A percentile compares a stretch with the other conserved stretches of the same genome.
Conservation (phyloP, 345 rosid species). For the Linum lewisii region DNA sequence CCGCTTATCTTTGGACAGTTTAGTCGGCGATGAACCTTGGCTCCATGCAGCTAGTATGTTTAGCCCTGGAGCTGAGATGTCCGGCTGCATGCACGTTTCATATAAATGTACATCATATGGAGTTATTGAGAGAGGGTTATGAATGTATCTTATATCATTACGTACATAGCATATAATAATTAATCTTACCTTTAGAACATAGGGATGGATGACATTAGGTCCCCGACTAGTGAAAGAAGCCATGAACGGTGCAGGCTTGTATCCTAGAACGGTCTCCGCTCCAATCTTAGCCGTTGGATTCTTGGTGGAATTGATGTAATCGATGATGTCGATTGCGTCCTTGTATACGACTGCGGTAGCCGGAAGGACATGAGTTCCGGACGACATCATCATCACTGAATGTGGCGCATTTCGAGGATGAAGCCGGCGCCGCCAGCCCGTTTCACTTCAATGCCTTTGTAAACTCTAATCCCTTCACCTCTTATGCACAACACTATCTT, state of each 20-base stretch:
- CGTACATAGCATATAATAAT: neutral
- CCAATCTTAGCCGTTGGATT: conserved; percentile 40
- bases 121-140: no score
- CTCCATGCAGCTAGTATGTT: conserved; percentile 85
- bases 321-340: conserved; percentile 27
- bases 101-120: no score
- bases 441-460: conserved; percentile 62
- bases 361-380: conserved; percentile 49
- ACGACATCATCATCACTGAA: conserved; percentile 24
- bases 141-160: no score
- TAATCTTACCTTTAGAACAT: conserved; percentile 55
- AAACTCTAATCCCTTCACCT: conserved; percentile 48
- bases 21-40: conserved; percentile 37
- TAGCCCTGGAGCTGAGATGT: conserved; percentile 70
- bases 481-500: conserved; percentile 71
- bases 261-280: conserved; percentile 33
- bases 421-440: conserved; percentile 75
- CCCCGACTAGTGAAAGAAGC: conserved; percentile 67
- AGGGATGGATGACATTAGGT: conserved; percentile 47
- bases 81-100: conserved; percentile 36
- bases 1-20: conserved; percentile 33
- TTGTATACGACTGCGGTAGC: conserved; percentile 30
- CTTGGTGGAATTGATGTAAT: conserved; percentile 46
- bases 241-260: conserved; percentile 53
- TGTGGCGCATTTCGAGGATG: conserved; percentile 38